Percentiles rank a stretch among this genome's conserved stretches.
Evolutionary conservation across 2,329 filamentous ascomycete species (phyloP).

Genomic region (Botrytis cinerea): DNA sequence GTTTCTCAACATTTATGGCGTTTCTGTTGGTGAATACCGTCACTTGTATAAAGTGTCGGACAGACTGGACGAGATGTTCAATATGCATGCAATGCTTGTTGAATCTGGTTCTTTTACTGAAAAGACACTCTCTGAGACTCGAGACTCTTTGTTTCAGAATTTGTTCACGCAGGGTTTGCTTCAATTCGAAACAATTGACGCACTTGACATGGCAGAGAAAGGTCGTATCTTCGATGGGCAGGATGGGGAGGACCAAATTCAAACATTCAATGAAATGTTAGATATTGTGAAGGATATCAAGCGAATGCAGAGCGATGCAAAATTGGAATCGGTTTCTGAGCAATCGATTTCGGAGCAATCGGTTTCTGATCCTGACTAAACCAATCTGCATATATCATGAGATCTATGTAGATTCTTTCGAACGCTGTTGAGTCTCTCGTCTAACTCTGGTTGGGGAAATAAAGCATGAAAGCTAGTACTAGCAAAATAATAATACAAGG

Average conservation of each 20-base stretch:
- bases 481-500: not conserved
- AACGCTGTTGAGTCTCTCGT: no score
- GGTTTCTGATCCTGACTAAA: not conserved
- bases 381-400: not conserved
- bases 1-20: conserved; percentile 7
- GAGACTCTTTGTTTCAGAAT: not conserved
- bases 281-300: not conserved
- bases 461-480: not conserved
- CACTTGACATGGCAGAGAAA: not conserved
- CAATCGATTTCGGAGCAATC: not conserved
- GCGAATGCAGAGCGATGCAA: not conserved
- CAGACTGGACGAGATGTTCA: conserved; percentile 5
- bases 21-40: conserved; percentile 11
- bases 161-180: not conserved
- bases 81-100: conserved; percentile 4
- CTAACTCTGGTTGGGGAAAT: not conserved
- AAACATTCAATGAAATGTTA: not conserved
- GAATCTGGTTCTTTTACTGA: conserved; percentile 13
- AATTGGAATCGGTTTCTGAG: not conserved
- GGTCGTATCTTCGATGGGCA: not conserved
- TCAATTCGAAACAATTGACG: not conserved
- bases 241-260: not conserved
- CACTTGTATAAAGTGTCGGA: not conserved
- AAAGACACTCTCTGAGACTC: not conserved
- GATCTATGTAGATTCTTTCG: no score